These are phyloP conservation scores for Fusarium torreyae DNA, from an alignment of 2,329 filamentous ascomycete genomes.

Conservation along the genomic window DNA sequence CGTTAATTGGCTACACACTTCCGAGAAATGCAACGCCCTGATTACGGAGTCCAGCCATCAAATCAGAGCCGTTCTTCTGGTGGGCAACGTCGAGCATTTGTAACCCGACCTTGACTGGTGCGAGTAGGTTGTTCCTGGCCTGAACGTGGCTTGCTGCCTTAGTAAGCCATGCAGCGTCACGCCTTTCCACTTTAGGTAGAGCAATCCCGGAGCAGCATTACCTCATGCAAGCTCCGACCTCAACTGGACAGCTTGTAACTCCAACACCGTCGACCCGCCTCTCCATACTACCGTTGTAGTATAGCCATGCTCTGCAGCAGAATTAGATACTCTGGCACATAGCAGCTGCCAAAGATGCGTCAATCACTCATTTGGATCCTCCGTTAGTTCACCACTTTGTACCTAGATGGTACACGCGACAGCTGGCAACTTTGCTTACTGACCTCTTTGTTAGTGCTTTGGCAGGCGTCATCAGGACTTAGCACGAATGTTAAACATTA, in stretches of 20 bases:
- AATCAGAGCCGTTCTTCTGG: no score
- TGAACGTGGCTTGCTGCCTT: constrained; percentile 6
- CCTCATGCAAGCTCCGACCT: constrained; percentile 49
- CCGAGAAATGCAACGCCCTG: background rate
- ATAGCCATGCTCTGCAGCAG: constrained; percentile 52
- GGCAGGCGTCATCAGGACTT: constrained; percentile 60
- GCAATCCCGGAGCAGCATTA: constrained; percentile 38
- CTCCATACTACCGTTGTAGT: constrained; percentile 33
- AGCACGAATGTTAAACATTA: constrained; percentile 59
- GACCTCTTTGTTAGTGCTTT: constrained; percentile 59
- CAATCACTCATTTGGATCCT: constrained; percentile 59
- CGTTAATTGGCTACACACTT: no score
- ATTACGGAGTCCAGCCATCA: background rate
- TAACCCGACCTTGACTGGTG: background rate
- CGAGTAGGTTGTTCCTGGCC: constrained; percentile 12
- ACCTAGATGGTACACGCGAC: constrained; percentile 41
- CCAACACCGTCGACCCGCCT: constrained; percentile 32
- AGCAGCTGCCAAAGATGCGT: constrained; percentile 59
- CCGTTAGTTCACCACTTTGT: constrained; percentile 52
- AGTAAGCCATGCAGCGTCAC: constrained; percentile 9
- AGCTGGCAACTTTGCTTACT: constrained; percentile 42
- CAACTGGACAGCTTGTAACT: constrained; percentile 53
- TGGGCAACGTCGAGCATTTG: background rate
- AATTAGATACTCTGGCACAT: constrained; percentile 50
- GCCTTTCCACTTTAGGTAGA: constrained; percentile 27